Evolutionary conservation across 139 green algal species (phyloP).

Genomic region (Astrephomene gubernaculifera): DNA sequence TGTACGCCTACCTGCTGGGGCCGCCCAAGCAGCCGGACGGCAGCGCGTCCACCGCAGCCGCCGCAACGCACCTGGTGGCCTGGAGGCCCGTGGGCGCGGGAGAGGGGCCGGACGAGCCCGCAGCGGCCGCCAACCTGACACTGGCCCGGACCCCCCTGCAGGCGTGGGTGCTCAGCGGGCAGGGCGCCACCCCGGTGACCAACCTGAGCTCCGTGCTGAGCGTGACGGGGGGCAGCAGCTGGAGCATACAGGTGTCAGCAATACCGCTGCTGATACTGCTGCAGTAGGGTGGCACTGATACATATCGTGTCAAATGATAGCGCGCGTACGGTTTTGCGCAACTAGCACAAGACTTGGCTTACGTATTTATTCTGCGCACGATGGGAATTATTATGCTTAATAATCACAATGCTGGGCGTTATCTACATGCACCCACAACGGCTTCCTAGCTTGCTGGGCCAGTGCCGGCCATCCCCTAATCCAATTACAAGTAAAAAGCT

Average conservation of each 20-base stretch:
- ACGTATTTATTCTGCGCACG: no score
- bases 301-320: no score
- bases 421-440: not conserved
- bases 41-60: not conserved
- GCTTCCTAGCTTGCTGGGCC: no score
- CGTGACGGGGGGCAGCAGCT: not conserved
- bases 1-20: constrained; percentile 41
- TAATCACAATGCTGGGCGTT: no score
- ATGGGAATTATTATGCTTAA: no score
- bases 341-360: no score
- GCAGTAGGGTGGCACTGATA: not conserved
- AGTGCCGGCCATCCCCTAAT: no score
- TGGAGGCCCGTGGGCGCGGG: constrained; percentile 40
- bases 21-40: not conserved
- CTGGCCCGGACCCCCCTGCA: not conserved
- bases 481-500: no score
- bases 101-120: constrained; percentile 17
- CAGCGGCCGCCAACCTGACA: not conserved
- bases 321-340: no score
- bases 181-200: not conserved
- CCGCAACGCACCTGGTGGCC: constrained; percentile 38
- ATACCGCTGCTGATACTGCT: constrained; percentile 26
- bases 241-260: constrained; percentile 13
- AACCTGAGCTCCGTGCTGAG: not conserved
- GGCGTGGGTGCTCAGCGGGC: constrained; percentile 25